A percentile compares a stretch with the other conserved stretches of the same genome.
Conservation (phyloP, 345 rosid species). For the Raphanus sativus region DNA sequence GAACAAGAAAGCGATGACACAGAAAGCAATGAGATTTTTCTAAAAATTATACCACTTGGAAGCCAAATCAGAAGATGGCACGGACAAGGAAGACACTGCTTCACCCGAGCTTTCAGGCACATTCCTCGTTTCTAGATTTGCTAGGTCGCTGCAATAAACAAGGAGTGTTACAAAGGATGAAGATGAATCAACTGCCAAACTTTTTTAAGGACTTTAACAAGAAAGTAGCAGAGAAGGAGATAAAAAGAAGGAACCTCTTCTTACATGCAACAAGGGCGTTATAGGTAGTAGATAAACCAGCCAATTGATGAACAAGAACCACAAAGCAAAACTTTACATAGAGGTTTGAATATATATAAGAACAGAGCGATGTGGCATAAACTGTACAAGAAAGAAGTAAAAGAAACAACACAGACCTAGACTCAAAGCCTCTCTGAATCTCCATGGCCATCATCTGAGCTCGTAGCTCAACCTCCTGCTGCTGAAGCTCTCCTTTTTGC, state of each 20-base stretch:
- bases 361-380: too few species aligned
- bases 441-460: slow-evolving; percentile 69
- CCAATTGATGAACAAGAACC: slow-evolving; percentile 5
- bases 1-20: too few species aligned
- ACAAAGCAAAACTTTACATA: too few species aligned
- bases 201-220: too few species aligned
- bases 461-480: slow-evolving; percentile 71
- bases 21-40: too few species aligned
- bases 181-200: neutral
- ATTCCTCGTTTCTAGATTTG: too few species aligned
- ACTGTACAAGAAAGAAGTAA: neutral
- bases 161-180: neutral
- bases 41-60: too few species aligned
- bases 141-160: neutral
- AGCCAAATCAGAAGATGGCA: neutral
- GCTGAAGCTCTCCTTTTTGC: slow-evolving; percentile 69
- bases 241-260: neutral
- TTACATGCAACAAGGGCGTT: neutral
- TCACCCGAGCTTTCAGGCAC: too few species aligned
- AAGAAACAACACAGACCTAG: neutral
- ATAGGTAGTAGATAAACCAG: slow-evolving; percentile 6
- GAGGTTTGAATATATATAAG: too few species aligned
- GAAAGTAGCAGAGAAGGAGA: neutral
- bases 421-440: slow-evolving; percentile 54
- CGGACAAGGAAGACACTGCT: too few species aligned